Percentiles rank a stretch among this genome's conserved stretches.
Conservation (phyloP, 2,329 filamentous ascomycete genomes). For the Fusarium torulosum region DNA sequence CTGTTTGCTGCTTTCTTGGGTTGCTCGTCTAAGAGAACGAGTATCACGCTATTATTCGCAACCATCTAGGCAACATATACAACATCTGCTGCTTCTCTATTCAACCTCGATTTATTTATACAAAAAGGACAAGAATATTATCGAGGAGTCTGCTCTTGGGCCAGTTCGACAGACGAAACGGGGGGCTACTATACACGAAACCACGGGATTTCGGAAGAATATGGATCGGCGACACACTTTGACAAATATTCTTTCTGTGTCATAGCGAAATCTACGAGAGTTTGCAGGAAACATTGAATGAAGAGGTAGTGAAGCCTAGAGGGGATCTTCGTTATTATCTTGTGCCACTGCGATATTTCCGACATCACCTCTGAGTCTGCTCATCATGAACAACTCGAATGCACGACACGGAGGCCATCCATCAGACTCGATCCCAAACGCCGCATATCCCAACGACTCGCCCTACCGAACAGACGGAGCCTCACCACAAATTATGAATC, state of each 20-base stretch:
- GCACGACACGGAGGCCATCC: slow-evolving; percentile 42
- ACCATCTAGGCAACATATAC: not conserved
- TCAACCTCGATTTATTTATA: slow-evolving; percentile 1
- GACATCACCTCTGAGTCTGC: not conserved
- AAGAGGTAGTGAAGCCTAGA: not conserved
- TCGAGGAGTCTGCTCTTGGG: too few relatives aligned
- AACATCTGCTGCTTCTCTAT: not conserved
- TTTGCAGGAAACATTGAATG: not conserved
- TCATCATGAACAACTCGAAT: slow-evolving; percentile 40
- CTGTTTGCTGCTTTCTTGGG: not conserved
- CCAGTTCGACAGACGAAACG: not conserved
- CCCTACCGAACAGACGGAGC: slow-evolving; percentile 44
- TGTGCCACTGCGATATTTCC: not conserved
- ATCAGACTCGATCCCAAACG: slow-evolving; percentile 49
- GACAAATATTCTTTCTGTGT: slow-evolving; percentile 1
- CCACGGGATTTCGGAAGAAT: slow-evolving; percentile 14
- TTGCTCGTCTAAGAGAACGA: not conserved
- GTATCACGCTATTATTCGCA: not conserved
- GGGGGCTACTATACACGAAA: slow-evolving; percentile 13
- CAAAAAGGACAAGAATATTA: not conserved
- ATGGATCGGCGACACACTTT: slow-evolving; percentile 7
- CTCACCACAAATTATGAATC: slow-evolving; percentile 15
- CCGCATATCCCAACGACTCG: slow-evolving; percentile 51
- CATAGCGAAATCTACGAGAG: not conserved
- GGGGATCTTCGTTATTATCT: not conserved